A percentile compares a stretch with the other conserved stretches of the same genome.
phyloP scores from a whole-genome alignment of 2,329 filamentous ascomycete species.

The Monilinia vaccinii-corymbosi region DNA sequence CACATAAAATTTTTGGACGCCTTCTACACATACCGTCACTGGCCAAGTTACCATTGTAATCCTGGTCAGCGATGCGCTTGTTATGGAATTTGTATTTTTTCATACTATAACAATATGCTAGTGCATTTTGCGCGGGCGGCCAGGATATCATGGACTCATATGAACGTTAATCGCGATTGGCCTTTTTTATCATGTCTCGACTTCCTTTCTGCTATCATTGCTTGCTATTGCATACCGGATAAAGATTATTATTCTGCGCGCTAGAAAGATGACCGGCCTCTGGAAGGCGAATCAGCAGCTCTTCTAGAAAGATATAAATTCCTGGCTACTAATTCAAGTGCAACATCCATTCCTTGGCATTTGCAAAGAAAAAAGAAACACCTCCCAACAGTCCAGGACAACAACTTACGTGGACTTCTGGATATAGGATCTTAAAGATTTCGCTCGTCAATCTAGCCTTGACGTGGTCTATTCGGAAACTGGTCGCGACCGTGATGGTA shows the following conservation, averaged over 20 bases:
- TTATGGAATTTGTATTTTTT: slow-evolving; percentile 18
- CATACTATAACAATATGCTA: slow-evolving; percentile 26
- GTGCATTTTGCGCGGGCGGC: slow-evolving; percentile 30
- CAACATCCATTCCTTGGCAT: slow-evolving; percentile 26
- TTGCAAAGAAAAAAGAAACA: slow-evolving; percentile 10
- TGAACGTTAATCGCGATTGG: slow-evolving; percentile 19
- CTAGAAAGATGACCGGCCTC: slow-evolving; percentile 21
- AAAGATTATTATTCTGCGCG: slow-evolving; percentile 18
- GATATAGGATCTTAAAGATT: slow-evolving; percentile 98
- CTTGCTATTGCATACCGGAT: slow-evolving; percentile 25
- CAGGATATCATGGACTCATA: slow-evolving; percentile 23
- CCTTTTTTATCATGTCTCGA: slow-evolving; percentile 28
- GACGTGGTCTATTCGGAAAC: slow-evolving; percentile 99
- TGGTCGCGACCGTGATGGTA: slow-evolving; percentile 80
- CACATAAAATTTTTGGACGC: slow-evolving; percentile 27
- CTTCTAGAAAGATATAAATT: slow-evolving; percentile 21
- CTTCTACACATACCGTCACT: slow-evolving; percentile 24
- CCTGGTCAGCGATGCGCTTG: slow-evolving; percentile 26
- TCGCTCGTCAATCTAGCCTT: slow-evolving; percentile 90
- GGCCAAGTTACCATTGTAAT: slow-evolving; percentile 24
- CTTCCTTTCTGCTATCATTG: slow-evolving; percentile 26
- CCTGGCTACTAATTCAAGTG: slow-evolving; percentile 25
- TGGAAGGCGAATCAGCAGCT: slow-evolving; percentile 25
- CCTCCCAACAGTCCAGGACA: slow-evolving; percentile 26
- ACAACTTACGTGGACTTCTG: slow-evolving; percentile 72